Base-by-base conservation (phyloP, 192 early-diverging fungal genomes). In the Jimgerdemannia lactiflua region DNA sequence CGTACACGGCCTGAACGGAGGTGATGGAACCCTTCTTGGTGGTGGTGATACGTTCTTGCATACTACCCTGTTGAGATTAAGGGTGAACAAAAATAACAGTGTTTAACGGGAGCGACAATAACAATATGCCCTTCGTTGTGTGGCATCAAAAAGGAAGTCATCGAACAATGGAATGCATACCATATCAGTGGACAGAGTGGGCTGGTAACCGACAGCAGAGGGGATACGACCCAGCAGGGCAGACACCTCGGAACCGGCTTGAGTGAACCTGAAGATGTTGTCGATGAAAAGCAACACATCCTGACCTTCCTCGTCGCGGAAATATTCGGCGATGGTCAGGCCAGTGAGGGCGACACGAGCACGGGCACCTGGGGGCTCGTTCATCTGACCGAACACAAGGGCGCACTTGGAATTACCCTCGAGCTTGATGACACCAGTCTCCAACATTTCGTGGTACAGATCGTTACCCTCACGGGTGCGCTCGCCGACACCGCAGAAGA, bases 231-330 rank as follows among this genome's bases (percentile, higher is more conserved):
- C 96, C 78, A 99, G 92, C 79, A 99, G 89, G 71, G 97, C 96
- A 89, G 97, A 99, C 91, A 98, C 97, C 85, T 99, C 97, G 74
- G 97, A 99, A 95, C 97, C 97, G 85, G 97, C 97, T 89, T 99
- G 97, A 67, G 96, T 99, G 93, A 99, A 99, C 84, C 97, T 91
- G 96, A 99, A 99, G 94, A 99, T 97, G 93, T 99, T 99, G 93
- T 99, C 97, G 85, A 99, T 94, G 91, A 99, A 99, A 80, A 99
- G 93, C 78, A 99, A 90, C 91, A 99, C 97, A 83, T 99, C 97
- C 90, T 99, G 96, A 80, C 96, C 96, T 86, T 99, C 97, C 82
- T 95, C 92, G 89, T 99, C 97, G 94, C 97, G 96, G 95, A 99
- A 99, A 90, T 99, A 97, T 88, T 99, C 97, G 80, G 97, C 97